Evolutionary conservation across 106 monocot genomes (phyloP).

Genomic region (Allium cepa): DNA sequence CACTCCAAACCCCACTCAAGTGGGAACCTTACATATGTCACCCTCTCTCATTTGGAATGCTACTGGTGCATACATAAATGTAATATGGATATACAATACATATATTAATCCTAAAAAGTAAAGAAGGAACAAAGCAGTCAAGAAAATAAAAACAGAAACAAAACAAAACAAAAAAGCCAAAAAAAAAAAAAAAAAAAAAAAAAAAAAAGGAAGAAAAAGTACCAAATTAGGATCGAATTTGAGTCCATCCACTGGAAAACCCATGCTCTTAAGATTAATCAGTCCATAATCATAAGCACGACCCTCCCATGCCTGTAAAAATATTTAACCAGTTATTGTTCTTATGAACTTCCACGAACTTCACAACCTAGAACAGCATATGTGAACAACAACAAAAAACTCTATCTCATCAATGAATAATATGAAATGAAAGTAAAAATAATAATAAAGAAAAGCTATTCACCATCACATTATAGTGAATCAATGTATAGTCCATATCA

Average conservation of each 20-base stretch:
- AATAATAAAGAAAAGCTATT: not conserved
- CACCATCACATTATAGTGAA: constrained; percentile 89
- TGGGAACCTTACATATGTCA: no score
- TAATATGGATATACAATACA: no score
- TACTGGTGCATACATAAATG: no score
- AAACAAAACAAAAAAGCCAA: not conserved
- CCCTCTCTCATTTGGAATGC: no score
- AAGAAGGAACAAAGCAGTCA: no score
- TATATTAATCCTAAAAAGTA: no score
- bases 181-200: not conserved
- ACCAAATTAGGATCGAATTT: constrained; percentile 93
- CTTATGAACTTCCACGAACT: constrained; percentile 1
- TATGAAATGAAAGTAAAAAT: not conserved
- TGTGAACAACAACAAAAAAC: not conserved
- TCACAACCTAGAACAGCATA: not conserved
- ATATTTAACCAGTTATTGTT: not conserved
- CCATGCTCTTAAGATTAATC: constrained; percentile 85
- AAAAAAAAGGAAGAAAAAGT: constrained; percentile 11
- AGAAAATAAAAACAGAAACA: not conserved
- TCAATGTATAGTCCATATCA: constrained; percentile 95
- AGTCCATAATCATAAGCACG: constrained; percentile 98
- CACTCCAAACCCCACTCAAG: no score
- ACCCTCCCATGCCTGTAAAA: constrained; percentile 88
- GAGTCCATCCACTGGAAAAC: constrained; percentile 86
- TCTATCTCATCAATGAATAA: not conserved